These are phyloP conservation scores for Alternaria atra DNA, from an alignment of 2,329 filamentous ascomycete species.

Conservation along the genomic window DNA sequence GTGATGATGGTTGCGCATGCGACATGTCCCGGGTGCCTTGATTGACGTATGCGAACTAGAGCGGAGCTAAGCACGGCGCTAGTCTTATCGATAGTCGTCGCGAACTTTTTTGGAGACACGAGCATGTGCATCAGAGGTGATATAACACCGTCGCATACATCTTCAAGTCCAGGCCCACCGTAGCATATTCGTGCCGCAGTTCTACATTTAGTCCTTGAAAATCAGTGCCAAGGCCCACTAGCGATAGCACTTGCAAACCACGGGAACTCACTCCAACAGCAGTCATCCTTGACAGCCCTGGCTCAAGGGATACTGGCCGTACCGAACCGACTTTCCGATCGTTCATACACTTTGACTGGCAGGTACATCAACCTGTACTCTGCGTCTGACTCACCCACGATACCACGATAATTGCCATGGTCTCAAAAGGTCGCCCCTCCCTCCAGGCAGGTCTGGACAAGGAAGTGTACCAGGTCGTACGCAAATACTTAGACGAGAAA, in stretches of 20 bases:
- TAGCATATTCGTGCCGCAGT: background rate
- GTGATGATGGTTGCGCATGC: conserved; percentile 25
- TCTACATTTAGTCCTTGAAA: background rate
- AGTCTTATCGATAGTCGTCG: conserved; percentile 45
- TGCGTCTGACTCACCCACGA: background rate
- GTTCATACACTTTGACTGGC: background rate
- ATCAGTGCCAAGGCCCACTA: background rate
- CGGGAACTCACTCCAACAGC: background rate
- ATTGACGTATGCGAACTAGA: conserved; percentile 30
- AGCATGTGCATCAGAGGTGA: background rate
- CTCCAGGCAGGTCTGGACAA: conserved; percentile 55
- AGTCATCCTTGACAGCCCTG: background rate
- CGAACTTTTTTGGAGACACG: conserved; percentile 35
- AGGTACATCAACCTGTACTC: background rate
- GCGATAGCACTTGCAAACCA: background rate
- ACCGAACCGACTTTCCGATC: background rate
- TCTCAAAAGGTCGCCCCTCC: conserved; percentile 38
- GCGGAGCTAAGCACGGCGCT: conserved; percentile 22
- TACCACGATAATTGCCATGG: conserved; percentile 28
- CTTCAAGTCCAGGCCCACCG: background rate
- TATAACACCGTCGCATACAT: background rate
- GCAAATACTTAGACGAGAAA: conserved; percentile 76
- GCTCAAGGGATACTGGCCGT: background rate
- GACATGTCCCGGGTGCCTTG: conserved; percentile 31
- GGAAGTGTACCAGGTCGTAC: conserved; percentile 77